Evolutionary conservation across 345 rosid genomes (phyloP).

Genomic region (Iberis pinnata): DNA sequence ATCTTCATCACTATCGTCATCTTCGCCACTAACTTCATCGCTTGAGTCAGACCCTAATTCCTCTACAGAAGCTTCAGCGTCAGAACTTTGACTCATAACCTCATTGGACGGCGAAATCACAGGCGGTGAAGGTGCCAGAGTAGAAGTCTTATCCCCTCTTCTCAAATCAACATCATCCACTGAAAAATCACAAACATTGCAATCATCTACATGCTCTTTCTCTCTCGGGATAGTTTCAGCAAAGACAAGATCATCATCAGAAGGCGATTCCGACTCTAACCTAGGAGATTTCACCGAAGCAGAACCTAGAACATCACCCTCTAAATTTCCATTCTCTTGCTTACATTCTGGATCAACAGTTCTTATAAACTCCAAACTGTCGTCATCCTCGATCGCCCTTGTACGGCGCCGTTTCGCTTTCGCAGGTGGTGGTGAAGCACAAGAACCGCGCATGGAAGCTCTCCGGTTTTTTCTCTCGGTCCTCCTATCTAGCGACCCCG

Average conservation of each 20-base stretch:
- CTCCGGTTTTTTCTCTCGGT: slow-evolving; percentile 9
- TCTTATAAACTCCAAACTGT: background rate
- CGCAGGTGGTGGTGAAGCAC: slow-evolving; percentile 1
- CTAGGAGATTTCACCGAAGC: slow-evolving; percentile 9
- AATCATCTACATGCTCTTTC: background rate
- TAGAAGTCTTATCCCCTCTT: background rate
- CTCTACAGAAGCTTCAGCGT: slow-evolving; percentile 2
- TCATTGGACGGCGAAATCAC: background rate
- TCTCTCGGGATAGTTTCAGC: background rate
- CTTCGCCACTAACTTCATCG: slow-evolving; percentile 8
- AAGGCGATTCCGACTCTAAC: slow-evolving; percentile 1
- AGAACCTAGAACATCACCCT: too few relatives aligned
- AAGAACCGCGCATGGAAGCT: background rate
- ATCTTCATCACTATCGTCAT: slow-evolving; percentile 6
- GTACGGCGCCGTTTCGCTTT: slow-evolving; percentile 8
- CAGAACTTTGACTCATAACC: slow-evolving; percentile 16
- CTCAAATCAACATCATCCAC: slow-evolving; percentile 1
- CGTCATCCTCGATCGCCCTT: background rate
- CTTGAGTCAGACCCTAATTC: background rate
- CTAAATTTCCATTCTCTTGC: background rate
- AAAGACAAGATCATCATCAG: background rate
- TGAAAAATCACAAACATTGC: background rate
- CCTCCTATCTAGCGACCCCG: too few relatives aligned
- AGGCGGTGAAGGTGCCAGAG: background rate
- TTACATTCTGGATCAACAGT: slow-evolving; percentile 4